phyloP scores from a whole-genome alignment of 371 early-diverging fungal genomes.

The Mycotypha africana region DNA sequence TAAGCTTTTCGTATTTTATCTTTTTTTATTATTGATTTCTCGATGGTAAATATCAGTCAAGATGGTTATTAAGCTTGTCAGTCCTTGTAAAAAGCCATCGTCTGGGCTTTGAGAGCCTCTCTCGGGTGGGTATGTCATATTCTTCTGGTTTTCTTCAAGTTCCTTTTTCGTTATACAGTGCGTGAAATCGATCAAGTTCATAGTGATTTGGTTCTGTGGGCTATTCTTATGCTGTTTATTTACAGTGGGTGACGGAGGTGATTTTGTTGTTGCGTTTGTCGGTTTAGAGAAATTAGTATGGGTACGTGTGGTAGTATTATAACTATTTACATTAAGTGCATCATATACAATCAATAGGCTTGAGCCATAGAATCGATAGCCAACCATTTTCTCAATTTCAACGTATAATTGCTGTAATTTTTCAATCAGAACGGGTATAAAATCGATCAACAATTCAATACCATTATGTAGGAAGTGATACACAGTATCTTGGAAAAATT shows the following conservation, averaged over 20 bases:
- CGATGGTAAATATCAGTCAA: slow-evolving; percentile 48
- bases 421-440: slow-evolving; percentile 70
- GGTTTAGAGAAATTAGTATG: too few relatives aligned
- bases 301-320: too few relatives aligned
- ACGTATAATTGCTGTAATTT: slow-evolving; percentile 62
- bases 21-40: slow-evolving; percentile 9
- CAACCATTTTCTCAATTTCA: slow-evolving; percentile 61
- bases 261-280: too few relatives aligned
- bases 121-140: slow-evolving; percentile 53
- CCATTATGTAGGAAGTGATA: slow-evolving; percentile 77
- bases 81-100: slow-evolving; percentile 62
- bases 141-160: slow-evolving; percentile 11
- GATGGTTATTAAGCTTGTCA: slow-evolving; percentile 53
- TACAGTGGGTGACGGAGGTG: too few relatives aligned
- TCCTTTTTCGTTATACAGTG: slow-evolving; percentile 52
- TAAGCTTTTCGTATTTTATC: too few relatives aligned
- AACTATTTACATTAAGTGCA: slow-evolving; percentile 4
- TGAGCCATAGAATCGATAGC: slow-evolving; percentile 86
- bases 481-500: slow-evolving; percentile 69
- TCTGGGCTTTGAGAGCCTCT: slow-evolving; percentile 52
- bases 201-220: slow-evolving; percentile 42
- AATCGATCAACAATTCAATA: slow-evolving; percentile 46
- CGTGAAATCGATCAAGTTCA: slow-evolving; percentile 89
- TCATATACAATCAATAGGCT: slow-evolving; percentile 60
- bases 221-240: too few relatives aligned